Conservation (phyloP, 805 yeast species). For the Saccharomycopsis selenospora region DNA sequence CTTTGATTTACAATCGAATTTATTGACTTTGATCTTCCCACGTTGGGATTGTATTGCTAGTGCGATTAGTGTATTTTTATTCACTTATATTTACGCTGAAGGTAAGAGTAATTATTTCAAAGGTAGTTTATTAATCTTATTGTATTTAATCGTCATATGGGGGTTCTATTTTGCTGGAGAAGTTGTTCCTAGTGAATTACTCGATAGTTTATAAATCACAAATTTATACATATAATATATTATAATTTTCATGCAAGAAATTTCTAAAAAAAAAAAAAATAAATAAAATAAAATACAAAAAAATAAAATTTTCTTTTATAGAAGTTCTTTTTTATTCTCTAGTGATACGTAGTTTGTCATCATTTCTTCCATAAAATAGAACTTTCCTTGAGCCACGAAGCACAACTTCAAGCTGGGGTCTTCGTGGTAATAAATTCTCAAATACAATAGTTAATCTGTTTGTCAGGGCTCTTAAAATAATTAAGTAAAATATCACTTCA, state of each 20-base stretch:
- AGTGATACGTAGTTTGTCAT: conserved; percentile 15
- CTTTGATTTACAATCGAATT: conserved; percentile 15
- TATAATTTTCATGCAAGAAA: too few species aligned
- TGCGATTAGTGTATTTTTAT: conserved; percentile 76
- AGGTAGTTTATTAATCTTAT: conserved; percentile 78
- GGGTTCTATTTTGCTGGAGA: conserved; percentile 71
- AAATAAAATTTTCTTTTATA: too few species aligned
- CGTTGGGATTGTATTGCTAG: conserved; percentile 91
- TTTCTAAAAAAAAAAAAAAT: neutral
- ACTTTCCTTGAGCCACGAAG: conserved; percentile 34
- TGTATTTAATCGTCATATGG: conserved; percentile 63
- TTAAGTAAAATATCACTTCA: conserved; percentile 39
- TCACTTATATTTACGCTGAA: conserved; percentile 91
- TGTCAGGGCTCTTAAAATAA: conserved; percentile 7
- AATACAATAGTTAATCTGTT: conserved; percentile 31
- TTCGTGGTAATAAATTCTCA: conserved; percentile 37
- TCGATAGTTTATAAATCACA: neutral
- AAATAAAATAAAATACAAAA: neutral
- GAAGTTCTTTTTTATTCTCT: too few species aligned
- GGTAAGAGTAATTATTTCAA: conserved; percentile 96
- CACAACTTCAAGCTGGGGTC: conserved; percentile 34
- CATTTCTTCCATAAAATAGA: conserved; percentile 25
- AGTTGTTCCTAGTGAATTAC: conserved; percentile 8
- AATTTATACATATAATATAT: too few species aligned
- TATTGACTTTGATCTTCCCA: conserved; percentile 85